phyloP scores from a whole-genome alignment of 2,329 filamentous ascomycete species.

The Cryphonectria radicalis region DNA sequence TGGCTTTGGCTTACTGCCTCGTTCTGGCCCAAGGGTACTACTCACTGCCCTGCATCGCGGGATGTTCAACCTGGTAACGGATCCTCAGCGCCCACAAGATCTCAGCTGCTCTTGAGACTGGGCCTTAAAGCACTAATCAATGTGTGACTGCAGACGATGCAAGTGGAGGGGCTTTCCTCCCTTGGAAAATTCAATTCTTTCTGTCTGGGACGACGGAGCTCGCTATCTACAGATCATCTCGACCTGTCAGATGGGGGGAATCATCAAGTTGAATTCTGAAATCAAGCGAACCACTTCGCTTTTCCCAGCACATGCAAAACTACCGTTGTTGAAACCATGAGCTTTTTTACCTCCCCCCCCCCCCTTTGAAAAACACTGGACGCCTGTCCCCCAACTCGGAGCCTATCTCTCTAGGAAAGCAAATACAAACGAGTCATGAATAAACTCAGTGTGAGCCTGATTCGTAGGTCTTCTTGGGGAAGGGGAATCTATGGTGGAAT shows the following conservation, averaged over 20 bases:
- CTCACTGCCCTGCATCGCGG: not conserved
- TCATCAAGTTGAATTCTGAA: constrained; percentile 42
- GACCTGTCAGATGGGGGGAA: constrained; percentile 34
- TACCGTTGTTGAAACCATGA: constrained; percentile 33
- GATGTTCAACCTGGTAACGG: not conserved
- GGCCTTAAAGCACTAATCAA: not conserved
- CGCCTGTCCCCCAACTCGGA: constrained; percentile 22
- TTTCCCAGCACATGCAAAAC: constrained; percentile 24
- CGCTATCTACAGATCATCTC: constrained; percentile 25
- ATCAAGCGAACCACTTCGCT: constrained; percentile 28
- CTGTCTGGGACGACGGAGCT: constrained; percentile 25
- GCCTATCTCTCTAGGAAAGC: constrained; percentile 11
- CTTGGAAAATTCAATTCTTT: constrained; percentile 14
- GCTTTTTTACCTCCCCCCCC: constrained; percentile 28
- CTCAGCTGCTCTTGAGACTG: not conserved
- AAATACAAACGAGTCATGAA: constrained; percentile 35
- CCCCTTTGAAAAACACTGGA: constrained; percentile 27
- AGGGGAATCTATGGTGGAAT: constrained; percentile 66
- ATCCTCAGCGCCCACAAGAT: not conserved
- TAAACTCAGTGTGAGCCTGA: constrained; percentile 35
- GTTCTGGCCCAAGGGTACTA: not conserved
- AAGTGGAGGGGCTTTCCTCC: not conserved
- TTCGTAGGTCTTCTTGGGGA: constrained; percentile 78
- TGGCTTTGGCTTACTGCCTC: not conserved
- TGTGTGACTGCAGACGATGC: not conserved